phyloP scores from a whole-genome alignment of 805 yeast genomes.

The Suhomyces sp. region DNA sequence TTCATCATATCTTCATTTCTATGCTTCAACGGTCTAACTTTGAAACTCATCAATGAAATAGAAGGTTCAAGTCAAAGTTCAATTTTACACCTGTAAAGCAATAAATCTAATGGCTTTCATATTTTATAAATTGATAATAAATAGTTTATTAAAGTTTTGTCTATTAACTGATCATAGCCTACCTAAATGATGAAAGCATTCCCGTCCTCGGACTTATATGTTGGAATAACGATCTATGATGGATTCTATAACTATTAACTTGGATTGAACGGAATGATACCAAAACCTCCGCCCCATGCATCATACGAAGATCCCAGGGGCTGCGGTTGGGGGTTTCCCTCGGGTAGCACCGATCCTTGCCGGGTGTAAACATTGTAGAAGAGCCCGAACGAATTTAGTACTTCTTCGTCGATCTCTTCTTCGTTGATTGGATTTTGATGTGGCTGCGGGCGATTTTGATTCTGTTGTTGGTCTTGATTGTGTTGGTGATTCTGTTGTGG shows the following conservation, averaged over 20 bases:
- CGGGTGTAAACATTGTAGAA: constrained; percentile 36
- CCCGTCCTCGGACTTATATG: too few relatives aligned
- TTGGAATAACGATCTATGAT: too few relatives aligned
- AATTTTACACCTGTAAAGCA: too few relatives aligned
- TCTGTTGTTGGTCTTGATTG: neutral
- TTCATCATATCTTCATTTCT: too few relatives aligned
- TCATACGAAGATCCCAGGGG: constrained; percentile 22
- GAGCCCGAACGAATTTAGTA: constrained; percentile 34
- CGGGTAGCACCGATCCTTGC: constrained; percentile 28
- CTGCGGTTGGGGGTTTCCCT: constrained; percentile 9
- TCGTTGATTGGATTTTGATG: constrained; percentile 6
- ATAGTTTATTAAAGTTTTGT: too few relatives aligned
- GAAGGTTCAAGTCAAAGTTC: too few relatives aligned
- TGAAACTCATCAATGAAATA: too few relatives aligned
- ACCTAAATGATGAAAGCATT: too few relatives aligned
- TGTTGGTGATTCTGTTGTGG: neutral
- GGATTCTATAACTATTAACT: neutral
- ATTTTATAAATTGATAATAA: too few relatives aligned
- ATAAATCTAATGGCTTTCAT: too few relatives aligned
- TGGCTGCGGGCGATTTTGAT: neutral
- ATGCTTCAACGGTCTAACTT: too few relatives aligned
- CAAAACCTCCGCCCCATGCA: constrained; percentile 33
- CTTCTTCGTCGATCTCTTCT: constrained; percentile 36
- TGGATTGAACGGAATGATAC: constrained; percentile 44
- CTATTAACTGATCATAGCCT: too few relatives aligned